Conservation (phyloP, 306 rosid species). For the Vachellia pachyceras region DNA sequence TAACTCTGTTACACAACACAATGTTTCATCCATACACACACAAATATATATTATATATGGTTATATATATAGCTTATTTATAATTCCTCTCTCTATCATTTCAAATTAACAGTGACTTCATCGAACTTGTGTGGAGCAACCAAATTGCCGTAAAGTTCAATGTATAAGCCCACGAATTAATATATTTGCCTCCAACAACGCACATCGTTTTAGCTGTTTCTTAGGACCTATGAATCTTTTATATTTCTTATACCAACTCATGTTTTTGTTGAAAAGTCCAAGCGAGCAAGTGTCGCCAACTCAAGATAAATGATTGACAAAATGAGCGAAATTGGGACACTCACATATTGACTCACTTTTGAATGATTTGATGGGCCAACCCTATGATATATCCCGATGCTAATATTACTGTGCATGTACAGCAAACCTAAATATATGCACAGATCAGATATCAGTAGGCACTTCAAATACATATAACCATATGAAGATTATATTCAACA, state of each 20-base stretch:
- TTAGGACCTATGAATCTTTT: background rate
- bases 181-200: background rate
- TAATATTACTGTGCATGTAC: background rate
- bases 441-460: background rate
- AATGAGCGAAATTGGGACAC: constrained; percentile 25
- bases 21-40: constrained; percentile 35
- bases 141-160: background rate
- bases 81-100: background rate
- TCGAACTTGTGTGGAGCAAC: background rate
- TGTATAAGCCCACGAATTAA: background rate
- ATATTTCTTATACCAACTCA: background rate
- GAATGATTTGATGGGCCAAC: constrained; percentile 41
- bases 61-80: background rate
- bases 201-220: constrained; percentile 4
- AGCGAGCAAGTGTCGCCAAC: constrained; percentile 35
- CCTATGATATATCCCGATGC: constrained; percentile 20
- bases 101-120: background rate
- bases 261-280: constrained; percentile 24
- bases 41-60: too few relatives aligned
- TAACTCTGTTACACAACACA: background rate
- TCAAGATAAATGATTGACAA: constrained; percentile 20
- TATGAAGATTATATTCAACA: background rate
- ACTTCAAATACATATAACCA: background rate
- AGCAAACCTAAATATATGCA: background rate
- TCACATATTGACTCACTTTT: constrained; percentile 3